Percentiles rank a stretch among this genome's conserved stretches.
Evolutionary conservation across 495 filamentous ascomycete genomes (phyloP).

Genomic region (Platismatia glauca): DNA sequence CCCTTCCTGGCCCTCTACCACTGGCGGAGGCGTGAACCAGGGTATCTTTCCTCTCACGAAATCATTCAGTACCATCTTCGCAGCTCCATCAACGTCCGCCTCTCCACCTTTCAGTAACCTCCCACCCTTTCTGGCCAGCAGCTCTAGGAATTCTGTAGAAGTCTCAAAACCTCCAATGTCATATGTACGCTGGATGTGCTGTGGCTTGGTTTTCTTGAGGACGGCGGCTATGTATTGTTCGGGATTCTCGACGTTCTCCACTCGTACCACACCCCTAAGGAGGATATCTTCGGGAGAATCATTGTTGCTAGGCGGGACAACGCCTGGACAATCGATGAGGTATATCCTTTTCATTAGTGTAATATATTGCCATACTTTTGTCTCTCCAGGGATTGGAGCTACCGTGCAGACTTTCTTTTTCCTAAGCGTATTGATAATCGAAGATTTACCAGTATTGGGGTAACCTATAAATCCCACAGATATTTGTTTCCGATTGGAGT

Average conservation of each 20-base stretch:
- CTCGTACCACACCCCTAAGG: constrained; percentile 82
- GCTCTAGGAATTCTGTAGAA: constrained; percentile 73
- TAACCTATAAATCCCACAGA: constrained; percentile 84
- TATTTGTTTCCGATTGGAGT: constrained; percentile 85
- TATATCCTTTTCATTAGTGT: constrained; percentile 96
- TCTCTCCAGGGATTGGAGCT: constrained; percentile 81
- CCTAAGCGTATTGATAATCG: constrained; percentile 84
- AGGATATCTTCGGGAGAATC: constrained; percentile 83
- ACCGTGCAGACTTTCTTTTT: constrained; percentile 90
- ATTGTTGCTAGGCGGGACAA: constrained; percentile 75
- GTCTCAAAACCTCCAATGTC: constrained; percentile 67
- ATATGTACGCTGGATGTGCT: constrained; percentile 89
- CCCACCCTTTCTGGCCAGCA: constrained; percentile 80
- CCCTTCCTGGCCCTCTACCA: constrained; percentile 42
- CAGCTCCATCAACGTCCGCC: constrained; percentile 84
- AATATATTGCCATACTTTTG: constrained; percentile 94
- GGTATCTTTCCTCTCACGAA: constrained; percentile 91
- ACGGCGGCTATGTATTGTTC: constrained; percentile 90
- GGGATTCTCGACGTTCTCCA: constrained; percentile 91
- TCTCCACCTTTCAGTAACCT: constrained; percentile 82
- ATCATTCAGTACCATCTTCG: constrained; percentile 92
- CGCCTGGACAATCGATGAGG: constrained; percentile 92
- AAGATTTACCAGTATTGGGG: constrained; percentile 83
- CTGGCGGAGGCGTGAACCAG: constrained; percentile 83
- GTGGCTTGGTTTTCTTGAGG: constrained; percentile 66